Evolutionary conservation across 208 protist genomes (phyloP), one percentile per base, ranked within the genome.

Genomic region (Trypanosoma congolense): DNA sequence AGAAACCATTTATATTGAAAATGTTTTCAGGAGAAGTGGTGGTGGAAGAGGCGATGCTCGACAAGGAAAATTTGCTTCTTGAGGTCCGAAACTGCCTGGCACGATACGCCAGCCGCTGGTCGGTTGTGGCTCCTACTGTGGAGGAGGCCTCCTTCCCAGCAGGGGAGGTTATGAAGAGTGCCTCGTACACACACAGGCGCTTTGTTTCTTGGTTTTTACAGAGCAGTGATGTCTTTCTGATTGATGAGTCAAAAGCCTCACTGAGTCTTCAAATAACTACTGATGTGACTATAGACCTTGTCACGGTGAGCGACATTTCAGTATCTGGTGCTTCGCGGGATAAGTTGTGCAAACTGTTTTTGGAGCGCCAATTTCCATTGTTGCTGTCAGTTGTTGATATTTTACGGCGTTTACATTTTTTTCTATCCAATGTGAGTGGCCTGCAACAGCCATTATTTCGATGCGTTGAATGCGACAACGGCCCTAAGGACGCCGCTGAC

Each of bases 11-110:
- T 26, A 1, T 57, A 3, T 30, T 69, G 26, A 26, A 30, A 10
- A 42, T 69, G 18, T 69, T 50, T 40, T 69, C 62, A 1, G 55
- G 55, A 4, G 54, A 56, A 29, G 33, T 31, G 9, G n/a, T 55
- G 30, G 51, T 26, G 29, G 2, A 56, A 16, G 62, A 69, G 41
- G 42, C 25, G 22, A 31, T 24, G 18, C 16, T 69, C 29, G 5
- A 56, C 2, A 48, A 61, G 30, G 21, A n/a, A 4, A 5, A 1
- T 4, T 2, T 61, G 2, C 54, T 69, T 0, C 21, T 25, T n/a
- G 3, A 56, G 24, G 54, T 56, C 19, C 35, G 40, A 43, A 16
- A 47, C 2, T 51, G 28, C 31, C 44, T 69, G 42, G 25, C 28
- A 24, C 30, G 59, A 10, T 69, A 69, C 25, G 62, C 54, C 12